A percentile compares a stretch with the other conserved stretches of the same genome.
phyloP scores from a whole-genome alignment of 2,329 filamentous ascomycete species.

The Anthostomella pinea region DNA sequence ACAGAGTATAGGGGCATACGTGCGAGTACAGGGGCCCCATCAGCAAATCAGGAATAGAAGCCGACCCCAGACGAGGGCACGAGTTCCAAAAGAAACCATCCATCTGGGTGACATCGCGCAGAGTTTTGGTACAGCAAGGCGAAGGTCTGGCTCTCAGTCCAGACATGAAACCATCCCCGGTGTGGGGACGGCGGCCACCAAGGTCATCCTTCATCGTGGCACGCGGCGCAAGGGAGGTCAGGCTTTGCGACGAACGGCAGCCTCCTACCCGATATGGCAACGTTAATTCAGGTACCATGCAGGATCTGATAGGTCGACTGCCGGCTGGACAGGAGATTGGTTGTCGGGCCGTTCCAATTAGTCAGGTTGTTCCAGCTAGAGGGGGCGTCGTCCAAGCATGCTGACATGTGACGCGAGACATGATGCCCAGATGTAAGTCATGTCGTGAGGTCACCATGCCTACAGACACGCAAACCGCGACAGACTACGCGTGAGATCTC shows the following conservation, averaged over 20 bases:
- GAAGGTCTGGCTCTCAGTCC: background rate
- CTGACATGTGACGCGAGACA: constrained; percentile 31
- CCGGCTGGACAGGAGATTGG: constrained; percentile 22
- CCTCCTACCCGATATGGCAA: constrained; percentile 31
- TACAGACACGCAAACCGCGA: background rate
- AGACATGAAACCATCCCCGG: background rate
- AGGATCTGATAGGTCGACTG: constrained; percentile 20
- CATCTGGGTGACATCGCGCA: constrained; percentile 19
- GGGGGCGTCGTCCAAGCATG: constrained; percentile 21
- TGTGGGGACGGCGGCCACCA: background rate
- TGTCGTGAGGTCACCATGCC: background rate
- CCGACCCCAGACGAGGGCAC: too few species aligned
- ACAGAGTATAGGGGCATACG: constrained; percentile 11
- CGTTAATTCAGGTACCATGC: constrained; percentile 26
- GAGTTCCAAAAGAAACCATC: constrained; percentile 19
- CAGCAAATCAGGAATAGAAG: too few species aligned
- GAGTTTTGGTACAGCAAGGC: constrained; percentile 2
- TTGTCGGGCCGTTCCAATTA: constrained; percentile 17
- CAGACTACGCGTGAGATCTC: too few species aligned
- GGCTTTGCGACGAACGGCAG: constrained; percentile 9
- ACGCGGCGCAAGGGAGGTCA: constrained; percentile 2
- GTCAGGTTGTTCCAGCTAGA: constrained; percentile 23
- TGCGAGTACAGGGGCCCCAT: constrained; percentile 12
- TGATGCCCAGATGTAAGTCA: constrained; percentile 3
- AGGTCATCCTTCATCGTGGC: constrained; percentile 2